phyloP scores from a whole-genome alignment of 2,329 filamentous ascomycete species.

The Teratosphaeria zuluensis region DNA sequence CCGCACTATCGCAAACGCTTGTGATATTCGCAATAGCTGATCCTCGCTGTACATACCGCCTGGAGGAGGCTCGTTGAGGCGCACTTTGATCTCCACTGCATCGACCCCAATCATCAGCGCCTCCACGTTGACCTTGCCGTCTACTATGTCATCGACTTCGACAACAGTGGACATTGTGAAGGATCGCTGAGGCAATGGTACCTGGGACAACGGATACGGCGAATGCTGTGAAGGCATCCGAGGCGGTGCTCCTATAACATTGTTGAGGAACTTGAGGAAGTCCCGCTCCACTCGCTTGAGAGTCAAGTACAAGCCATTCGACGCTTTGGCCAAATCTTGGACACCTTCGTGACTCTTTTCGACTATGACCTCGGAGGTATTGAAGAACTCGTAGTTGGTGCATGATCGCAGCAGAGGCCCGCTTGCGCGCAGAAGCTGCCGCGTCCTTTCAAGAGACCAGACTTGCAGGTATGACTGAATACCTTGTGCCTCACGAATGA shows the following conservation, averaged over 20 bases:
- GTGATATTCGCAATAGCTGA: conserved; percentile 28
- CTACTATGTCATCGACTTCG: conserved; percentile 47
- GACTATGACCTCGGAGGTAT: conserved; percentile 47
- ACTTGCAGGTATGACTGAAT: conserved; percentile 52
- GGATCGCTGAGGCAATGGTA: conserved; percentile 49
- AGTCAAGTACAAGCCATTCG: conserved; percentile 51
- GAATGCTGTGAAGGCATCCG: conserved; percentile 50
- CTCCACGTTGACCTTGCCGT: conserved; percentile 49
- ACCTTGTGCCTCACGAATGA: conserved; percentile 55
- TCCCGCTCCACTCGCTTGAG: conserved; percentile 60
- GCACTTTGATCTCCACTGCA: conserved; percentile 47
- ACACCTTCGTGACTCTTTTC: conserved; percentile 18
- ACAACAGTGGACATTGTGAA: conserved; percentile 61
- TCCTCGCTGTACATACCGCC: not conserved
- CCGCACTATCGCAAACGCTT: conserved; percentile 50
- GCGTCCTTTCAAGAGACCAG: conserved; percentile 46
- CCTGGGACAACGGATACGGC: conserved; percentile 54
- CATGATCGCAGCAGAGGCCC: conserved; percentile 53
- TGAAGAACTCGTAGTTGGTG: conserved; percentile 69
- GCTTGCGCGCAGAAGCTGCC: conserved; percentile 49
- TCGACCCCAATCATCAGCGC: conserved; percentile 57
- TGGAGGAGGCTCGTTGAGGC: not conserved
- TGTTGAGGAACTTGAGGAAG: conserved; percentile 58
- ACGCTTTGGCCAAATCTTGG: conserved; percentile 13
- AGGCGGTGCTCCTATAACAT: conserved; percentile 45